Evolutionary conservation across 1,139 yeast genomes (phyloP).

Genomic region (Lodderomyces pseudojiufengensis): DNA sequence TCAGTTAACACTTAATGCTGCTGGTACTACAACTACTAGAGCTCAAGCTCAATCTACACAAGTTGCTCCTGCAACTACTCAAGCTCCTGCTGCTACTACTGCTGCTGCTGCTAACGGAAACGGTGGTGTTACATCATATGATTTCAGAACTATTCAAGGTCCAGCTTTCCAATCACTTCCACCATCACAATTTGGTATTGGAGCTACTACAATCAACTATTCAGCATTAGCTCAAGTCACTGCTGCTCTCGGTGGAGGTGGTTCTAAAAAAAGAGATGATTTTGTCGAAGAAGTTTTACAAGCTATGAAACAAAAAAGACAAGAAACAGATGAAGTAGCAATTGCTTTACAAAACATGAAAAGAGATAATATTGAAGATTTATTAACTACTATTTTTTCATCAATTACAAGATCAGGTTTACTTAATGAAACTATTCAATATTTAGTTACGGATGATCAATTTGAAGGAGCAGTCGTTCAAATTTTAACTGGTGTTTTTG

Average conservation of each 20-base stretch:
- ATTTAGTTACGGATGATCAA: constrained; percentile 24
- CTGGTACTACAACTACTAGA: constrained; percentile 4
- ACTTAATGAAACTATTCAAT: constrained; percentile 23
- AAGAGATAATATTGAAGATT: constrained; percentile 34
- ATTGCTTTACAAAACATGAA: constrained; percentile 14
- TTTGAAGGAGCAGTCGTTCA: constrained; percentile 28
- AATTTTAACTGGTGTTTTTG: constrained; percentile 24
- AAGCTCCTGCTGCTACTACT: constrained; percentile 2
- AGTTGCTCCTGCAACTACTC: neutral
- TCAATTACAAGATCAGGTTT: constrained; percentile 30
- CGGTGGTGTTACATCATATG: constrained; percentile 4
- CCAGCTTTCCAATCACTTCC: constrained; percentile 13
- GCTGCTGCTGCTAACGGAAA: neutral
- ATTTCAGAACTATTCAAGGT: constrained; percentile 9
- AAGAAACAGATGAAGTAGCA: constrained; percentile 9
- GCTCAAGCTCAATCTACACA: no score
- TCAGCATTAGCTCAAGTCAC: constrained; percentile 12
- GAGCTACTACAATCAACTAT: constrained; percentile 10
- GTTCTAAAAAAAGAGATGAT: constrained; percentile 6
- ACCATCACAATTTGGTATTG: constrained; percentile 10
- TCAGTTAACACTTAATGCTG: constrained; percentile 1
- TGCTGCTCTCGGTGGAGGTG: constrained; percentile 9
- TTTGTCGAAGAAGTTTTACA: constrained; percentile 6
- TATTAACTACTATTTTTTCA: constrained; percentile 29
- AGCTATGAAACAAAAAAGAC: constrained; percentile 9